Percentiles rank a stretch among this genome's conserved stretches.
Conservation (phyloP, 2,329 filamentous ascomycete genomes). For the Colletotrichum horii region DNA sequence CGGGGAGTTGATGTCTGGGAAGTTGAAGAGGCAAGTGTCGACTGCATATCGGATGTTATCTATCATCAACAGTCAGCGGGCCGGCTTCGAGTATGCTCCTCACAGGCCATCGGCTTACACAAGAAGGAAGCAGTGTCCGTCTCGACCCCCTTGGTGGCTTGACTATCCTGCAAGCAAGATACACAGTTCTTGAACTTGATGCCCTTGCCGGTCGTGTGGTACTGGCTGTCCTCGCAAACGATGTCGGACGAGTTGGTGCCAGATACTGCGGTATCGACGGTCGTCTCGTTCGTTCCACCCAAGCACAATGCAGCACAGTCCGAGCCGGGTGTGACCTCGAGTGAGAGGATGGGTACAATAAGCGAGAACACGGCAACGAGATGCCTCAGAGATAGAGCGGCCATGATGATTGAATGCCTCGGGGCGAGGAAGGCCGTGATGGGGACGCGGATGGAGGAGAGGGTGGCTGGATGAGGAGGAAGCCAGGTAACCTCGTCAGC, state of each 20-base stretch:
- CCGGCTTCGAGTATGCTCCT: not conserved
- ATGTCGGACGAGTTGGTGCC: slow-evolving; percentile 53
- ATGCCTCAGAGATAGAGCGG: not conserved
- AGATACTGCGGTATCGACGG: slow-evolving; percentile 37
- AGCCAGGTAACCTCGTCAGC: not conserved
- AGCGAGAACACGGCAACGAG: slow-evolving; percentile 18
- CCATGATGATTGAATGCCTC: not conserved
- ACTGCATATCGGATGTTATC: slow-evolving; percentile 57
- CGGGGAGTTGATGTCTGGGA: slow-evolving; percentile 40
- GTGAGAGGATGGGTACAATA: slow-evolving; percentile 25
- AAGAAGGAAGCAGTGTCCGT: slow-evolving; percentile 49
- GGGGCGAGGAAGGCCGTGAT: not conserved
- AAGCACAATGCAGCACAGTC: slow-evolving; percentile 54
- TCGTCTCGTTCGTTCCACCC: slow-evolving; percentile 38
- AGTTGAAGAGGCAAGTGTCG: slow-evolving; percentile 50
- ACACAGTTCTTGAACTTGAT: slow-evolving; percentile 53
- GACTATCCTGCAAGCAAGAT: slow-evolving; percentile 51
- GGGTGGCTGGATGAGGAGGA: not conserved
- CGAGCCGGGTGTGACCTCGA: slow-evolving; percentile 57
- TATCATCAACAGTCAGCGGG: slow-evolving; percentile 24
- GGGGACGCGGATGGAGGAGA: not conserved
- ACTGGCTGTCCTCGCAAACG: slow-evolving; percentile 47
- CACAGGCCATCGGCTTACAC: slow-evolving; percentile 39
- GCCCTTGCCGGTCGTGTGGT: slow-evolving; percentile 38
- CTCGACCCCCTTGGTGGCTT: slow-evolving; percentile 42